Evolutionary conservation across 257 asterid genomes (phyloP).

Genomic region (Solanum bulbocastanum): DNA sequence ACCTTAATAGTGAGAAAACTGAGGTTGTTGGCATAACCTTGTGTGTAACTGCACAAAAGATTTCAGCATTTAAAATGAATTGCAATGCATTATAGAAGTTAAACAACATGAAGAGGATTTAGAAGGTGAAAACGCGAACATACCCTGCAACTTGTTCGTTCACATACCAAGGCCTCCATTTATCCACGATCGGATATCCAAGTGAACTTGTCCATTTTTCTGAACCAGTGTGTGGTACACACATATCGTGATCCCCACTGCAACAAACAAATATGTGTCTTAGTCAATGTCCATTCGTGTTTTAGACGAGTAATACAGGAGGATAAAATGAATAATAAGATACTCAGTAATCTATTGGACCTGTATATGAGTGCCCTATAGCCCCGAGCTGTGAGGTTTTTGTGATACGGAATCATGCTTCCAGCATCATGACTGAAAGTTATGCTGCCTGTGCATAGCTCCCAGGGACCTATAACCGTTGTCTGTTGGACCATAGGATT

Average conservation of each 20-base stretch:
- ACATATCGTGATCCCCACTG: slow-evolving; percentile 99
- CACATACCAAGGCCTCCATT: slow-evolving; percentile 82
- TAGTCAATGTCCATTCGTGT: background rate
- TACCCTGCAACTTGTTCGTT: slow-evolving; percentile 82
- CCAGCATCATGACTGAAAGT: slow-evolving; percentile 58
- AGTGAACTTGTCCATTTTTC: slow-evolving; percentile 84
- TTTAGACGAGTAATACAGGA: background rate
- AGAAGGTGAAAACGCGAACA: slow-evolving; percentile 1
- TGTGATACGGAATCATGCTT: slow-evolving; percentile 92
- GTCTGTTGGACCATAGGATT: slow-evolving; percentile 23
- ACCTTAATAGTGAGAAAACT: slow-evolving; percentile 84
- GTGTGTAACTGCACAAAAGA: slow-evolving; percentile 40
- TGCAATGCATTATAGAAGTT: background rate
- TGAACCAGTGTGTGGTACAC: slow-evolving; percentile 84
- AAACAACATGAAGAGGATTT: background rate
- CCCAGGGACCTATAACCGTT: slow-evolving; percentile 47
- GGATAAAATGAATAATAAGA: background rate
- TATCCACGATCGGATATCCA: slow-evolving; percentile 61
- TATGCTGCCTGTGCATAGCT: slow-evolving; percentile 61
- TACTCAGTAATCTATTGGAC: slow-evolving; percentile 2
- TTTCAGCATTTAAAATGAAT: background rate
- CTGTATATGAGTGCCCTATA: slow-evolving; percentile 81
- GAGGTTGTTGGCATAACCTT: slow-evolving; percentile 74
- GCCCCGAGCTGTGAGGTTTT: slow-evolving; percentile 67
- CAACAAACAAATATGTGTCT: background rate